A percentile compares a stretch with the other conserved stretches of the same genome.
Conservation (phyloP, 352 stramenopile genomes). For the Phytophthora agathidicida region DNA sequence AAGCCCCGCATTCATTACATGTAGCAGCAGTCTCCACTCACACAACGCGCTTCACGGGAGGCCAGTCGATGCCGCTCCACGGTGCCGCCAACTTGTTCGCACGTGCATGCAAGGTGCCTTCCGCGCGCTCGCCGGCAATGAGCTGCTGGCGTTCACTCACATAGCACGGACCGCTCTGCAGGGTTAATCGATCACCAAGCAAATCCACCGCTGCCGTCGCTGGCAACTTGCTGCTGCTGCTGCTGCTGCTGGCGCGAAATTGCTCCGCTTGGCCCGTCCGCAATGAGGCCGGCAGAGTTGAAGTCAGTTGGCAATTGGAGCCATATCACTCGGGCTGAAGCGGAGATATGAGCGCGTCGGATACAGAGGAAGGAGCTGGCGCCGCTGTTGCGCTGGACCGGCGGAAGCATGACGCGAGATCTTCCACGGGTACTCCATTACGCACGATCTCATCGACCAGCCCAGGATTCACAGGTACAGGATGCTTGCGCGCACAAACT, state of each 20-base stretch:
- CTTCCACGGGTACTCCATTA: conserved; percentile 16
- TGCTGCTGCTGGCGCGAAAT: neutral
- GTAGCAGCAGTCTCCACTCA: no score
- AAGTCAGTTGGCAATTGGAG: conserved; percentile 25
- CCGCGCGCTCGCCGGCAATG: neutral
- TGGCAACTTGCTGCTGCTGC: neutral
- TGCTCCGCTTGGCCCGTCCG: conserved; percentile 5
- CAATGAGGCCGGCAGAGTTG: conserved; percentile 16
- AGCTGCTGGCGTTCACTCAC: neutral
- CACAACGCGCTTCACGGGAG: no score
- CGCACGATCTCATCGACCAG: conserved; percentile 16
- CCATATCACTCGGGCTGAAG: conserved; percentile 3
- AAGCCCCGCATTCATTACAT: no score
- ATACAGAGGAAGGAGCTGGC: neutral
- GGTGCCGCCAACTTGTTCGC: conserved; percentile 6
- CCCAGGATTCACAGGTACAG: conserved; percentile 33
- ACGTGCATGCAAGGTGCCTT: conserved; percentile 5
- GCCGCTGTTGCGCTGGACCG: neutral
- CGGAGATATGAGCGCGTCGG: neutral
- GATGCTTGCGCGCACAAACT: conserved; percentile 8
- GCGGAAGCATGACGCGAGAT: neutral
- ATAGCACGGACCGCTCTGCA: conserved; percentile 11
- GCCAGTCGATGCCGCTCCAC: no score
- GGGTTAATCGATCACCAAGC: conserved; percentile 19
- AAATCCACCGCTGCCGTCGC: no score